phyloP scores from a whole-genome alignment of 148 eudicot genomes.

The Rhododendron vialii region DNA sequence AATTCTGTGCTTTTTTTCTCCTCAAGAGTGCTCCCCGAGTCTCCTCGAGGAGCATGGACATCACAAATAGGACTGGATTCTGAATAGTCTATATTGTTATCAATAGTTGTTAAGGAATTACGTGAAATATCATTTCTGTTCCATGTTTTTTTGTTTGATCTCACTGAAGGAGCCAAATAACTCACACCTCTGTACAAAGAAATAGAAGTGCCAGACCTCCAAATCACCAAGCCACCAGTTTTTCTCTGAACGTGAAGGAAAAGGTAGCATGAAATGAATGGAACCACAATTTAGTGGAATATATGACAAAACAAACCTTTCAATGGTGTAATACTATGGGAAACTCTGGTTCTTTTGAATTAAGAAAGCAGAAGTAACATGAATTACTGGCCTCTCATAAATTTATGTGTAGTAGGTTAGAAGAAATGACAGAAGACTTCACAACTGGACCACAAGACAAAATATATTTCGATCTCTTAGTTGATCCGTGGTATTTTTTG shows the following conservation, averaged over 20 bases:
- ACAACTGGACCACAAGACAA: not conserved
- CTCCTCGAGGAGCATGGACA: constrained; percentile 25
- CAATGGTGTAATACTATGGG: not conserved
- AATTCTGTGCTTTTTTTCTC: constrained; percentile 25
- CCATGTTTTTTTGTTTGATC: constrained; percentile 25
- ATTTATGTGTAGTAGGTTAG: not conserved
- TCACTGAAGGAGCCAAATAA: constrained; percentile 50
- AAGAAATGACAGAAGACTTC: not conserved
- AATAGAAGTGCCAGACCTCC: constrained; percentile 96
- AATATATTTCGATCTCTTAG: not conserved
- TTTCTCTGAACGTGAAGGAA: constrained; percentile 56
- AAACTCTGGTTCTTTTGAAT: not conserved
- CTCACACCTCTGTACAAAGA: constrained; percentile 78
- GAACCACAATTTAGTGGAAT: not conserved
- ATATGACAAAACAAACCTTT: not conserved
- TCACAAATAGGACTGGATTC: constrained; percentile 20
- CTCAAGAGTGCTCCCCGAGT: constrained; percentile 10
- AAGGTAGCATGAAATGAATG: constrained; percentile 14
- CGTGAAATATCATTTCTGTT: constrained; percentile 26
- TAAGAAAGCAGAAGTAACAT: not conserved
- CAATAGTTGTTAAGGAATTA: constrained; percentile 15
- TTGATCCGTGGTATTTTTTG: not conserved
- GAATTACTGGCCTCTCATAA: not conserved
- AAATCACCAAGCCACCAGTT: constrained; percentile 92
- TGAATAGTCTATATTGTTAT: constrained; percentile 17